Percentiles rank a stretch among this genome's conserved stretches.
phyloP scores from a whole-genome alignment of 345 rosid species.

The Hypericum perforatum region DNA sequence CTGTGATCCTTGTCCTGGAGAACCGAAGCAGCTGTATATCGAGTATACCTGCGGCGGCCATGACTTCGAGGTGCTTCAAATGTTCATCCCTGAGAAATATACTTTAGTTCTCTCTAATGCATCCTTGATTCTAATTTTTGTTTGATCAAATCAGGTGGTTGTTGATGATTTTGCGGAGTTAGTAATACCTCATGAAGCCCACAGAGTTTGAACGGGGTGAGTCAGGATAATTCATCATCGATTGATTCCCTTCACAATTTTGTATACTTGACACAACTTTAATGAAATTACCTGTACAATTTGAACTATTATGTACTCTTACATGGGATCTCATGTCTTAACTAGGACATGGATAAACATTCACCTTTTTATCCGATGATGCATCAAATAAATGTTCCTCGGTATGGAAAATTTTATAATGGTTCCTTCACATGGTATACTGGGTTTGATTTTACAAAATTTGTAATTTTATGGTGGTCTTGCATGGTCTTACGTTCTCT shows the following conservation, averaged over 20 bases:
- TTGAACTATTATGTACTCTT: conserved; percentile 4
- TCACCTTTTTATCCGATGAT: too few relatives aligned
- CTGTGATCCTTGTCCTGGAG: conserved; percentile 88
- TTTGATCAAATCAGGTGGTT: conserved; percentile 27
- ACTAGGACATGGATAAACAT: too few relatives aligned
- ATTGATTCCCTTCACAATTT: conserved; percentile 28
- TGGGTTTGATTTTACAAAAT: too few relatives aligned
- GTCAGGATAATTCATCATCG: neutral
- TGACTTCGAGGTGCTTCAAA: conserved; percentile 33
- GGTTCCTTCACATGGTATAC: too few relatives aligned
- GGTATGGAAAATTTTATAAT: too few relatives aligned
- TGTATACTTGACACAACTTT: conserved; percentile 14
- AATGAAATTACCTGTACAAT: conserved; percentile 1
- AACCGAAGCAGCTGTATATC: conserved; percentile 59
- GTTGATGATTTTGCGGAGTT: conserved; percentile 67
- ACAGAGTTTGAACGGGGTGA: conserved; percentile 26
- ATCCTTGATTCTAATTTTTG: neutral
- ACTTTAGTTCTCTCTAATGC: neutral
- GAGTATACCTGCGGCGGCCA: conserved; percentile 51
- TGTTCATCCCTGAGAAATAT: neutral
- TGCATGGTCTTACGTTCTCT: too few relatives aligned
- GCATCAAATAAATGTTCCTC: too few relatives aligned
- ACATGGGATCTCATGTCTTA: neutral
- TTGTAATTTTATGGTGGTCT: too few relatives aligned
- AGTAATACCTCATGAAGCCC: conserved; percentile 53